phyloP scores from a whole-genome alignment of 2,329 filamentous ascomycete species.

The Aspergillus felis region DNA sequence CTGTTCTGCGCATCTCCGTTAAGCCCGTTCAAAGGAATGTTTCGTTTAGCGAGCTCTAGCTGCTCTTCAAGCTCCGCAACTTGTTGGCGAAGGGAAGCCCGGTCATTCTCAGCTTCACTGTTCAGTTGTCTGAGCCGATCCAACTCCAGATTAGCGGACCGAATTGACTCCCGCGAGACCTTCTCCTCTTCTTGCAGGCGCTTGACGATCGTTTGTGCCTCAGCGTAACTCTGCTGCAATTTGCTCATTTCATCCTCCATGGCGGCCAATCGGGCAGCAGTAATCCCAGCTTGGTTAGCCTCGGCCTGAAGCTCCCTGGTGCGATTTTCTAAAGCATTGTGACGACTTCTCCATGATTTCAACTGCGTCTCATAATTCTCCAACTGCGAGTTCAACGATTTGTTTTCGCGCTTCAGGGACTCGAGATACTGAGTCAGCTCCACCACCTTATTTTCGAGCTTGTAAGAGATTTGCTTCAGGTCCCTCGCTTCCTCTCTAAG shows the following conservation, averaged over 20 bases:
- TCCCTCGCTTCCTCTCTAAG: conserved; percentile 94
- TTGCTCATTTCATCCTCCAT: conserved; percentile 97
- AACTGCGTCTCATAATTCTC: conserved; percentile 95
- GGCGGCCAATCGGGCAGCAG: conserved; percentile 79
- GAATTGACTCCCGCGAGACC: conserved; percentile 75
- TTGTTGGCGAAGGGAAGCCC: conserved; percentile 78
- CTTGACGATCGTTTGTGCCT: conserved; percentile 86
- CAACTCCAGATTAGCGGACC: conserved; percentile 73
- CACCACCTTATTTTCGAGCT: conserved; percentile 98
- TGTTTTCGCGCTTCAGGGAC: conserved; percentile 92
- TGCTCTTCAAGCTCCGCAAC: conserved; percentile 88
- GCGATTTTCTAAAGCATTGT: conserved; percentile 82
- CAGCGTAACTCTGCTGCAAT: conserved; percentile 82
- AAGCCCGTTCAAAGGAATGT: conserved; percentile 64
- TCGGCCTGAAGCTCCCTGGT: conserved; percentile 94
- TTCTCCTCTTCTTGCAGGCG: conserved; percentile 92
- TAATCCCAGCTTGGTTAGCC: conserved; percentile 96
- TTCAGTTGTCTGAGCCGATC: conserved; percentile 73
- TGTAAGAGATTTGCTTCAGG: conserved; percentile 99
- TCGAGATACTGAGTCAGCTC: conserved; percentile 93
- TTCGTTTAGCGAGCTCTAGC: conserved; percentile 78
- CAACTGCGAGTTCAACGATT: conserved; percentile 77
- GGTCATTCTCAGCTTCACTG: conserved; percentile 77
- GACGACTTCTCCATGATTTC: conserved; percentile 90
- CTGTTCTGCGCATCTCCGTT: conserved; percentile 64